Conservation (phyloP, 2,329 filamentous ascomycete genomes). For the Dothistroma pini region DNA sequence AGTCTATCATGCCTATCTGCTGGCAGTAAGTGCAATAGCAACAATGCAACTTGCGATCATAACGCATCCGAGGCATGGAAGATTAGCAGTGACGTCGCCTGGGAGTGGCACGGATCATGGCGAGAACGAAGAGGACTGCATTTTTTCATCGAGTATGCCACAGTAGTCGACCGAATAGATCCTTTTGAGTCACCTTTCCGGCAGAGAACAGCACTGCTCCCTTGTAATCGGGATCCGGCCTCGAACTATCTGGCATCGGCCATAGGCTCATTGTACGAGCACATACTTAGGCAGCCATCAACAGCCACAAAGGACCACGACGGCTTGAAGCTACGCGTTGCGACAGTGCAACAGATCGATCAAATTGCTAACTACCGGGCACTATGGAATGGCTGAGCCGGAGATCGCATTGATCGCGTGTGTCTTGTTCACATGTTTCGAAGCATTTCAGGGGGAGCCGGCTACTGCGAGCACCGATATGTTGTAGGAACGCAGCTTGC, state of each 20-base stretch:
- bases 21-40: neutral
- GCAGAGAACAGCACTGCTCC: neutral
- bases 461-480: neutral
- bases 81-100: neutral
- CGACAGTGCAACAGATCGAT: neutral
- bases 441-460: neutral
- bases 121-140: neutral
- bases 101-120: constrained; percentile 1
- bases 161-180: neutral
- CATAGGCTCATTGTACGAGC: neutral
- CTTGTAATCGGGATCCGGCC: neutral
- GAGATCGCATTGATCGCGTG: neutral
- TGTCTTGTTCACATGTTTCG: constrained; percentile 1
- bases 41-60: neutral
- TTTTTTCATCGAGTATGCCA: neutral
- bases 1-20: neutral
- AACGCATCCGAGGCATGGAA: neutral
- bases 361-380: neutral
- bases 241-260: neutral
- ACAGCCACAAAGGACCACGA: neutral
- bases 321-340: neutral
- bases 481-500: neutral
- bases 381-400: neutral
- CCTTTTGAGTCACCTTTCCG: neutral
- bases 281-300: neutral